Conservation (phyloP, 495 filamentous ascomycete genomes). For the Tuber umbilicatum region DNA sequence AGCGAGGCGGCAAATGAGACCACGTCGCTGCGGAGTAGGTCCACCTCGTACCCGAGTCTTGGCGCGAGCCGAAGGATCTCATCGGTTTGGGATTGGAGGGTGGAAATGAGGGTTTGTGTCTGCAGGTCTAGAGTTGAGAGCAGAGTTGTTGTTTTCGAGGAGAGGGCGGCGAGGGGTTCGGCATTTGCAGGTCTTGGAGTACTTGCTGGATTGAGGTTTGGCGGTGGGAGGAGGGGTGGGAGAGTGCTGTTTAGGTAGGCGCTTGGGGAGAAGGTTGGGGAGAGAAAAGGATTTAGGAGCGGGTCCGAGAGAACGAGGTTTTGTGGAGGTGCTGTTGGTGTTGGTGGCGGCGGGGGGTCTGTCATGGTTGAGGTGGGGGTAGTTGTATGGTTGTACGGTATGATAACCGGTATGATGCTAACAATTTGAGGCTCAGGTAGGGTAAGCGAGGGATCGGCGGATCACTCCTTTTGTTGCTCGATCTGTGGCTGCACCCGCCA, state of each 20-base stretch:
- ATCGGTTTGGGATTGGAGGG: slow-evolving; percentile 80
- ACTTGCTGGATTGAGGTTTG: slow-evolving; percentile 34
- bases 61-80: slow-evolving; percentile 84
- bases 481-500: too few species aligned
- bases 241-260: slow-evolving; percentile 74
- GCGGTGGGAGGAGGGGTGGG: slow-evolving; percentile 53
- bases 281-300: slow-evolving; percentile 60
- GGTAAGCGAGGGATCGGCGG: background rate
- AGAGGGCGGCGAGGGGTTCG: slow-evolving; percentile 67
- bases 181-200: slow-evolving; percentile 41
- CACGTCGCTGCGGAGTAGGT: slow-evolving; percentile 80
- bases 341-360: background rate
- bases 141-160: slow-evolving; percentile 71
- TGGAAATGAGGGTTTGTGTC: slow-evolving; percentile 72
- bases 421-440: background rate
- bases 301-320: slow-evolving; percentile 54
- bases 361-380: background rate
- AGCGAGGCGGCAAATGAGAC: slow-evolving; percentile 69
- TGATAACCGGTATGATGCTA: background rate
- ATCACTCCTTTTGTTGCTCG: background rate
- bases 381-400: too few species aligned
- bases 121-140: slow-evolving; percentile 83
- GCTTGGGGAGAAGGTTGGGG: slow-evolving; percentile 67
- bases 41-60: slow-evolving; percentile 88
- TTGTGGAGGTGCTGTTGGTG: background rate